Base-by-base conservation (phyloP, 2,329 filamentous ascomycete genomes). In the Apiospora sp. region DNA sequence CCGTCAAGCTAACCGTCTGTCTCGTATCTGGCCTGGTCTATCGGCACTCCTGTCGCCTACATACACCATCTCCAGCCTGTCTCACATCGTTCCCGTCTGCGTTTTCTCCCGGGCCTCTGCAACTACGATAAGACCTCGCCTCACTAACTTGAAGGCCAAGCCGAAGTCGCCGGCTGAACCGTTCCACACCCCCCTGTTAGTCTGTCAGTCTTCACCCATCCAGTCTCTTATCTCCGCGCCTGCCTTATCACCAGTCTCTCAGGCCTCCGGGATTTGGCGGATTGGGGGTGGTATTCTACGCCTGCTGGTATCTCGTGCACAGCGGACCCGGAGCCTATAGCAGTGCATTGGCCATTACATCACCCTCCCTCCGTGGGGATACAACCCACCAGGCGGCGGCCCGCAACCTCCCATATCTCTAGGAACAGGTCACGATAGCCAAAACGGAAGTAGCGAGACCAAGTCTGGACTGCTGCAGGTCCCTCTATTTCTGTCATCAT, bases 401-500 rank as follows among this genome's bases (percentile, higher is more conserved):
- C 68, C 49, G 68, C 46, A 54, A 37, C 46, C 48, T 58, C 46
- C 46, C 68, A 51, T 54, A 70, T 37, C 46, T 58, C 34, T 41
- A 49, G 48, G 68, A 30, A 30, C 46, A 46, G 41, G 67, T 48
- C 34, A 41, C 58, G 58, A 24, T 64, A 64, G 58, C 58, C 58
- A 64, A 34, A 41, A 8, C 34, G 34, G 58, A 64, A 41, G 58
- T 64, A 64, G 58, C 58, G 58, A 64, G 34, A 41, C 58, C 58
- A 34, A 22, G 58, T n/a, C 34, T 64, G 58, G 30, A 64, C n/a
- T 64, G 58, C 58, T 34, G 22, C 58, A 64, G 58, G 58, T 64
- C 70, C 77, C 77, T 75, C 75, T 78, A 78, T 79, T 75, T 73
- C 78, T 81, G 73, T 22, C 73, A 79, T 79, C 82, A 90, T 90